Evolutionary conservation across 352 stramenopile genomes (phyloP).

Genomic region (Globisporangium cystogenes): DNA sequence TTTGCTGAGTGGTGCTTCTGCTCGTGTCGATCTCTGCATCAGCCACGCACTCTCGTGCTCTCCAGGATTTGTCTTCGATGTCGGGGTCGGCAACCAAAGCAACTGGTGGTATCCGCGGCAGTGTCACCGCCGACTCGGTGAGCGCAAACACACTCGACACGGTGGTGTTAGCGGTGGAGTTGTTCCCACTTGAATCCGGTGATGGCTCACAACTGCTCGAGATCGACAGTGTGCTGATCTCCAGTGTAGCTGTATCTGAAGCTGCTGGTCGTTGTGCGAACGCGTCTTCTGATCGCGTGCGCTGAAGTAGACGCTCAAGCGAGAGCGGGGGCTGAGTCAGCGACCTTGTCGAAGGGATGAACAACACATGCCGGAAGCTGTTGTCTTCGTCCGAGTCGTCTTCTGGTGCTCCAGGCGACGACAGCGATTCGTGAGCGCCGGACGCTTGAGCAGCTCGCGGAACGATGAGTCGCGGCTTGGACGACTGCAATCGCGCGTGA

Average conservation of each 20-base stretch:
- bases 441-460: neutral
- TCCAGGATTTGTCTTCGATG: too few species aligned
- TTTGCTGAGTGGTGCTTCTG: too few species aligned
- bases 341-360: slow-evolving; percentile 3
- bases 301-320: slow-evolving; percentile 6
- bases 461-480: slow-evolving; percentile 1
- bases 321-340: slow-evolving; percentile 1
- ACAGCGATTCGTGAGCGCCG: neutral
- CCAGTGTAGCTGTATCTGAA: neutral
- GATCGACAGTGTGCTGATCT: neutral
- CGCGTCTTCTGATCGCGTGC: neutral
- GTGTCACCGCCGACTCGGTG: neutral
- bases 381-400: neutral
- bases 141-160: slow-evolving; percentile 1
- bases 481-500: neutral
- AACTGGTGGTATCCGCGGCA: neutral
- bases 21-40: too few species aligned
- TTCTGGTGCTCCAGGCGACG: neutral
- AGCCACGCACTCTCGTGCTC: too few species aligned
- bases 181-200: too few species aligned
- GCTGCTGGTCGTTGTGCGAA: neutral
- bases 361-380: slow-evolving; percentile 1
- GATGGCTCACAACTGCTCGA: neutral
- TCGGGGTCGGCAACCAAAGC: neutral
- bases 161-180: neutral